Evolutionary conservation across 768 basidiomycete genomes (phyloP), one percentile per base, ranked within the genome.

Genomic region (Scleroderma citrinum): DNA sequence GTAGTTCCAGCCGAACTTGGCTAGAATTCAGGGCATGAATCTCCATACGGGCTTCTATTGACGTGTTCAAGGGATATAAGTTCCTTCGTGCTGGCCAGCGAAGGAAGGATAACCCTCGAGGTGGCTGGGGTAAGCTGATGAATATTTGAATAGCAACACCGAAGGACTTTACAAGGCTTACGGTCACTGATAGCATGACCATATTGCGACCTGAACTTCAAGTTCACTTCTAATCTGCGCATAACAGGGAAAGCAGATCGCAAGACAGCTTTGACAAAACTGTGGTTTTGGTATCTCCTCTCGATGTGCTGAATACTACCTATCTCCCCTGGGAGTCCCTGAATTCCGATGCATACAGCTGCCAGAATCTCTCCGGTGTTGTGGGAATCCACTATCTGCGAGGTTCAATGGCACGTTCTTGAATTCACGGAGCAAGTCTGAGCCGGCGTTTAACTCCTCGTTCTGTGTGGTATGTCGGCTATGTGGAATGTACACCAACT

Each of bases 201-300:
- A n/a, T n/a, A n/a, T n/a, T n/a, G n/a, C n/a, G n/a, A n/a, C n/a
- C n/a, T n/a, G n/a, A n/a, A n/a, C n/a, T n/a, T n/a, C n/a, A n/a
- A n/a, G n/a, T n/a, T n/a, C n/a, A n/a, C n/a, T n/a, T n/a, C n/a
- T n/a, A n/a, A n/a, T n/a, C n/a, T n/a, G n/a, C n/a, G n/a, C n/a
- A n/a, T n/a, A n/a, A n/a, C n/a, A n/a, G n/a, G n/a, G n/a, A n/a
- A n/a, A n/a, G n/a, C n/a, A 75, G 8, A 63, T 85, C 7, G 92
- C 89, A 6, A 95, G 88, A 63, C 77, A 91, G 64, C 97, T 94
- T 67, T 98, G 95, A 94, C 94, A 97, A 56, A 94, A 97, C 63
- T 81, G 86, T 0, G 95, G 95, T 0, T 71, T 87, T 49, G 92
- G 94, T 1, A 83, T 99, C 35, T 91, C 88, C 2, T 92, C 88